A percentile compares a stretch with the other conserved stretches of the same genome.
Conservation (phyloP, 2,329 filamentous ascomycete genomes). For the Rosellinia necatrix region DNA sequence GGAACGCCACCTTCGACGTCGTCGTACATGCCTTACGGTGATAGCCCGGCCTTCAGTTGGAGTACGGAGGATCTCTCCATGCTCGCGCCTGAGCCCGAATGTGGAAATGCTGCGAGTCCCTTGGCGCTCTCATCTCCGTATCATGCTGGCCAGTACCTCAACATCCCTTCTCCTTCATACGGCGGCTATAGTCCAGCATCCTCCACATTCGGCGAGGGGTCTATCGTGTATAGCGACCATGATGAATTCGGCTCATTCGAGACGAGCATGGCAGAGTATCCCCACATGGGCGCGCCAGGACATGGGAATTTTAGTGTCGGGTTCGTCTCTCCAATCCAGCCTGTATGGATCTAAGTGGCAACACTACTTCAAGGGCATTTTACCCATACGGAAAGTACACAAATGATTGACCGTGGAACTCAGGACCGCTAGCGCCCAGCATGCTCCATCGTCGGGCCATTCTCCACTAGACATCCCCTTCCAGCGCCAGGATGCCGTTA, state of each 20-base stretch:
- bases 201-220: conserved; percentile 65
- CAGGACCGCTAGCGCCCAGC: conserved; percentile 50
- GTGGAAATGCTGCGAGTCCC: conserved; percentile 56
- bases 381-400: conserved; percentile 46
- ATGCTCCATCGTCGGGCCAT: conserved; percentile 46
- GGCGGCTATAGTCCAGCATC: conserved; percentile 66
- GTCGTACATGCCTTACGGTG: conserved; percentile 57
- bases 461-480: conserved; percentile 50
- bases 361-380: conserved; percentile 46
- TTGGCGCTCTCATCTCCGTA: conserved; percentile 62
- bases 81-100: conserved; percentile 54
- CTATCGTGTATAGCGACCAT: conserved; percentile 65
- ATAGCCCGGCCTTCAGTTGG: conserved; percentile 65
- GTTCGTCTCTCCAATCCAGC: conserved; percentile 67
- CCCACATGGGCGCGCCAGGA: conserved; percentile 49
- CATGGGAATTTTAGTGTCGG: conserved; percentile 56
- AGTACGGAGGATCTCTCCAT: conserved; percentile 66
- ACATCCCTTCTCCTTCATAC: conserved; percentile 66
- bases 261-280: conserved; percentile 50
- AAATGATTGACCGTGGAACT: conserved; percentile 60
- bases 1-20: conserved; percentile 48
- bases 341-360: conserved; percentile 61
- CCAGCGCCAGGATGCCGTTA: conserved; percentile 30
- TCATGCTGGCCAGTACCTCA: conserved; percentile 61
- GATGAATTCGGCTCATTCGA: conserved; percentile 61